Base-by-base conservation (phyloP, 495 filamentous ascomycete genomes). In the Tuber melanosporum region DNA sequence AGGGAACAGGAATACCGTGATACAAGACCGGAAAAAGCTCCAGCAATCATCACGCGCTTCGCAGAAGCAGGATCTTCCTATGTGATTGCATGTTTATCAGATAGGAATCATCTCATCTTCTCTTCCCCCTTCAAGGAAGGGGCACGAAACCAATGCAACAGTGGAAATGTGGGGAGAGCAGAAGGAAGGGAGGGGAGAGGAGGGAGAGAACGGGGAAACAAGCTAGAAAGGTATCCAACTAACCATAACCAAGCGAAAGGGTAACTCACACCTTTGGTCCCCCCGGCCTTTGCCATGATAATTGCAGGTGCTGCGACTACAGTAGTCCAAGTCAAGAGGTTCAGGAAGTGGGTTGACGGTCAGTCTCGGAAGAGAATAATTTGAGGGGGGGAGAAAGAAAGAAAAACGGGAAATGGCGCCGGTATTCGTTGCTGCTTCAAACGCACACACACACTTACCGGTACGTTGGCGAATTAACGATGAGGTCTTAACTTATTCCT, bases 1-100 rank as follows among this genome's bases (percentile, higher is more conserved):
- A 71, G 45, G 72, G 39, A 42, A 32, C 7, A 75, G 62, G 62
- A 36, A 66, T 86, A 91, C 90, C 95, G 91, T 73, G 95, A 95
- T 74, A 98, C 89, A 75, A 99, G 88, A 20, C 95, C 95, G 72
- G 96, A 93, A 74, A 91, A 91, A 22, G 91, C 93, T 78, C 95
- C 95, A 66, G 95, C 95, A 76, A 91, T 84, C 71, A 94, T 88
- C 77, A 95, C 92, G 83, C 98, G 26, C 26, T 66, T 66, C 26
- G 57, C 57, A 36, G 57, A 36, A 32, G 57, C 57, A 12, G 57
- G 26, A 36, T 66, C 26, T 36, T 36, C 57, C 57, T 66, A 26
- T 36, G 26, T 15, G 15, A 36, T 66, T 3, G 26, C 57, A 66
- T 36, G 57, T 32, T 36, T 66, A 26, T 66, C 57, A 66, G 57